Percentiles rank a stretch among this genome's conserved stretches.
Conservation (phyloP, 73 alveolate genomes). For the Blepharisma stoltei region DNA sequence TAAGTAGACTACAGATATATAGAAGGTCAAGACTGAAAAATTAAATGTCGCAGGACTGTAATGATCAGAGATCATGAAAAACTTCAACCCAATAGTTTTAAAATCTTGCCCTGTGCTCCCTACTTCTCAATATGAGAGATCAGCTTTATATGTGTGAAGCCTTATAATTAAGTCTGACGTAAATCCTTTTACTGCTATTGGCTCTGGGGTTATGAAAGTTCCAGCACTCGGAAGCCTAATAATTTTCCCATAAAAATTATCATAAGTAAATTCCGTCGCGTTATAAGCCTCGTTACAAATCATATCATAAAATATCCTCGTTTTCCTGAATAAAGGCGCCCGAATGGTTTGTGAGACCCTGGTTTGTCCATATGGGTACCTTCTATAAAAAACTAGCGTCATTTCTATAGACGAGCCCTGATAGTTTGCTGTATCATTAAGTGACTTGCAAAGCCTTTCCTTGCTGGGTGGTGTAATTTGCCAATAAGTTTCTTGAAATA, state of each 20-base stretch:
- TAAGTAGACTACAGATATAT: conserved; percentile 59
- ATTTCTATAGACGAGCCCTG: too few species aligned
- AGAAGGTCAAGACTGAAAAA: conserved; percentile 51
- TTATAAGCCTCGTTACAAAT: too few species aligned
- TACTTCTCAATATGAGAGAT: too few species aligned
- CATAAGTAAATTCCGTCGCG: too few species aligned
- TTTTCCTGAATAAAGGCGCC: too few species aligned
- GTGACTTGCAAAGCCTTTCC: background rate
- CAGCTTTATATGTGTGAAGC: too few species aligned
- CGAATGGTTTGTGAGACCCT: too few species aligned
- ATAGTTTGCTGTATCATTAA: background rate
- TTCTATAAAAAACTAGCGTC: too few species aligned
- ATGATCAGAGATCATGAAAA: conserved; percentile 56
- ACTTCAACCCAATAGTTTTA: conserved; percentile 39
- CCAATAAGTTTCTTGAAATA: conserved; percentile 37
- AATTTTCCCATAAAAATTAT: background rate
- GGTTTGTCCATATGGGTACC: too few species aligned
- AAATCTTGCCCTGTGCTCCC: too few species aligned
- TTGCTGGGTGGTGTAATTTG: conserved; percentile 18
- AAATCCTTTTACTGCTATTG: background rate
- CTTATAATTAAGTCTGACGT: background rate
- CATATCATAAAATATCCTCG: too few species aligned
- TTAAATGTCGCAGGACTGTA: conserved; percentile 37
- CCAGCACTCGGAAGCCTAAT: conserved; percentile 19
- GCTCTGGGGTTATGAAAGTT: background rate